A percentile compares a stretch with the other conserved stretches of the same genome.
Evolutionary conservation across 1,139 yeast genomes (phyloP).

Genomic region (Blastobotrys petasosporus): DNA sequence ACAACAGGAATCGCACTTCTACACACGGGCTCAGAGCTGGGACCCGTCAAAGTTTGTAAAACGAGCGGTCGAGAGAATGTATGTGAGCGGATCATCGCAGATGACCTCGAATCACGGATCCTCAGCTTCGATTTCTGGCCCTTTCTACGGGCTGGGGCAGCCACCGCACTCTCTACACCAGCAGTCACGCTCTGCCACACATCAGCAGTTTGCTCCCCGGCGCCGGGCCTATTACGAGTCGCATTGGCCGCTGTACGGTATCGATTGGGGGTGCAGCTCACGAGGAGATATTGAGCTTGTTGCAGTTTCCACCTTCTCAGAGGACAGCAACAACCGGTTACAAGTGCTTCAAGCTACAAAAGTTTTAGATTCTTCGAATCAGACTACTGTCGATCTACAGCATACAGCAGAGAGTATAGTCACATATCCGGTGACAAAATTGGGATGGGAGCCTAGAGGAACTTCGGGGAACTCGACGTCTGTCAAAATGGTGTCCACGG

Average conservation of each 20-base stretch:
- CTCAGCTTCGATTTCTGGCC: constrained; percentile 12
- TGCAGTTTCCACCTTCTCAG: constrained; percentile 65
- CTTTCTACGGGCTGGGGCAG: constrained; percentile 4
- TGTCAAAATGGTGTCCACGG: constrained; percentile 55
- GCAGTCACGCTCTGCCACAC: constrained; percentile 2
- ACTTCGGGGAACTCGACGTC: constrained; percentile 9
- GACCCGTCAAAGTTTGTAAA: neutral
- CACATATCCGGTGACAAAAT: constrained; percentile 60
- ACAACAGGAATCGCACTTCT: no score
- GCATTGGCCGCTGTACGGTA: constrained; percentile 56
- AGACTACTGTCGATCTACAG: constrained; percentile 23
- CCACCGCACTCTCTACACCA: neutral
- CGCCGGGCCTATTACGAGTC: constrained; percentile 54
- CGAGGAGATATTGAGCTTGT: constrained; percentile 44
- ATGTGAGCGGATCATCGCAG: neutral
- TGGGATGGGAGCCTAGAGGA: constrained; percentile 63
- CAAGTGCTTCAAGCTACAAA: constrained; percentile 25
- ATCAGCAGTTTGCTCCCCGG: constrained; percentile 21
- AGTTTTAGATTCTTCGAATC: constrained; percentile 26
- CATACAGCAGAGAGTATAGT: constrained; percentile 47
- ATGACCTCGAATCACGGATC: constrained; percentile 9
- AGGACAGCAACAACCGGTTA: constrained; percentile 51
- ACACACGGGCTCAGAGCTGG: no score
- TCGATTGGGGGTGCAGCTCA: constrained; percentile 55
- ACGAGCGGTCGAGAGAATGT: neutral